Base-by-base conservation (phyloP, 208 protist genomes). In the Trypanosoma grayi region DNA sequence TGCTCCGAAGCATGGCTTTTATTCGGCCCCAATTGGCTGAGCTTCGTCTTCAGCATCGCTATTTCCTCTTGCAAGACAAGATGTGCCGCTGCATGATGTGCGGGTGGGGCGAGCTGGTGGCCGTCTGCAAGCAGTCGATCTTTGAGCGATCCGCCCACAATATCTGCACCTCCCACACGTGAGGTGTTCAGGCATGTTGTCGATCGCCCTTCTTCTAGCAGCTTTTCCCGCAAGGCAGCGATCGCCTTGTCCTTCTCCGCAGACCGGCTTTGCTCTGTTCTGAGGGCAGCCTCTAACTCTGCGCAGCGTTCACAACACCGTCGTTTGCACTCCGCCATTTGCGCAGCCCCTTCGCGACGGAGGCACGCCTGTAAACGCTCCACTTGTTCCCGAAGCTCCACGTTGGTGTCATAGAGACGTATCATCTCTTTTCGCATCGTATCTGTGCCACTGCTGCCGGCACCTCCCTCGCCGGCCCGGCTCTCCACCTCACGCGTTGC, bases 361-460 rank as follows among this genome's bases (percentile, higher is more conserved):
- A 40, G 24, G 13, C 47, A 30, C 11, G 45, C 18, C 31, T 52
- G 40, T 24, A 66, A 41, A 39, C 22, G 24, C 20, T 44, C 25
- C 5, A 66, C 30, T 20, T 55, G 60, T 22, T 40, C 28, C 18
- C 48, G 24, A 28, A 66, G 30, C 41, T 66, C 60, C 50, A 25
- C 30, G 25, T 66, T 66, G 47, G n/a, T 10, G 41, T 57, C 50
- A 22, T 57, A 57, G 0, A 66, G 16, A 5, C 50, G 60, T 18
- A 66, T 50, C 8, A 66, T 10, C 37, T 66, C 60, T n/a, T 18
- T 31, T 30, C 60, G 60, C 39, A 66, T 39, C 40, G 50, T 36
- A 4, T 66, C 47, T n/a, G 33, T 11, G 10, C 30, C 22, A 20
- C 43, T 44, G 11, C 11, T 34, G 4, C 16, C 41, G n/a, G n/a